Evolutionary conservation across 2,329 filamentous ascomycete genomes (phyloP).

Genomic region (Rhynchosporium secalis): DNA sequence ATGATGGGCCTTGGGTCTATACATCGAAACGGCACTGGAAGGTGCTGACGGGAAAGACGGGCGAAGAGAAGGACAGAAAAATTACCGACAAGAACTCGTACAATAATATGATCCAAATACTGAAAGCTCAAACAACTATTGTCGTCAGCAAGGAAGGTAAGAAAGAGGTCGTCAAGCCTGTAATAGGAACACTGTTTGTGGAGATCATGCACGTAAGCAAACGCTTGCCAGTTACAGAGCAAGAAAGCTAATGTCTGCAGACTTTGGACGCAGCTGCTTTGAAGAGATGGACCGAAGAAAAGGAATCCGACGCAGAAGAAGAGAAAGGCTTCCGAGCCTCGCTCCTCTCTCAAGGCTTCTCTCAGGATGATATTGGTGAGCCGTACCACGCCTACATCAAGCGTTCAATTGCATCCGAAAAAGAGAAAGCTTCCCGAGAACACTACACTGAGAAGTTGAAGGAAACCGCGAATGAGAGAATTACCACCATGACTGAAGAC

Average conservation of each 20-base stretch:
- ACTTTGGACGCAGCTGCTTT: constrained; percentile 1
- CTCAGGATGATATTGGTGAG: constrained; percentile 20
- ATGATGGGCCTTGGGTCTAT: constrained; percentile 35
- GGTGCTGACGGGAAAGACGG: not conserved
- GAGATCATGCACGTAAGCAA: constrained; percentile 1
- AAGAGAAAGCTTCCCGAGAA: not conserved
- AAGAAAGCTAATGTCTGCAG: not conserved
- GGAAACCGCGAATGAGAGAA: not conserved
- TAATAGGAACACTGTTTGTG: not conserved
- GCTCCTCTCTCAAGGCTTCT: not conserved
- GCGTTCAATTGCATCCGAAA: not conserved
- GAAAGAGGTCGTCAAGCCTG: not conserved
- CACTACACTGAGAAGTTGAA: not conserved
- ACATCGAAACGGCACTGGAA: not conserved
- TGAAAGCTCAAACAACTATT: not conserved
- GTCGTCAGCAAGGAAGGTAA: not conserved
- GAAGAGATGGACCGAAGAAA: not conserved
- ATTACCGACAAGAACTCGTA: not conserved
- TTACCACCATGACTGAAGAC: not conserved
- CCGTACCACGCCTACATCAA: constrained; percentile 16
- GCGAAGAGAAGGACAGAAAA: not conserved
- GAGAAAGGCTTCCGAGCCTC: not conserved
- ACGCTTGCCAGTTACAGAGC: too few species aligned
- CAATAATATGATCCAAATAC: not conserved
- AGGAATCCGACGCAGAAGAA: not conserved